Percentiles rank a stretch among this genome's conserved stretches.
Conservation (phyloP, 140 eudicot species). For the Flaveria floridana region DNA sequence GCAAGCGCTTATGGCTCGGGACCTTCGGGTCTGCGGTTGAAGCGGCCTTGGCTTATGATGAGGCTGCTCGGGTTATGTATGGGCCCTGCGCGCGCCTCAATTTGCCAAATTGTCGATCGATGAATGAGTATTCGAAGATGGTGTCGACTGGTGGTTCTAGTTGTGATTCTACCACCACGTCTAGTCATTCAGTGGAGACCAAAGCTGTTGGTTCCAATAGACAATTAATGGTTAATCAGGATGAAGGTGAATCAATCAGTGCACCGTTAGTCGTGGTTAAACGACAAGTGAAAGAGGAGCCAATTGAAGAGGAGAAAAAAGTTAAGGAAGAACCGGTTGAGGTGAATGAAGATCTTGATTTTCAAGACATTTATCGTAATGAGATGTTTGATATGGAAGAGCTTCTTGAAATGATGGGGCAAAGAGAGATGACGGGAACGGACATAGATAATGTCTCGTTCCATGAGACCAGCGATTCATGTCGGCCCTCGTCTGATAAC, state of each 20-base stretch:
- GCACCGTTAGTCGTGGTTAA: not conserved
- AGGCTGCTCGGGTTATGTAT: slow-evolving; percentile 41
- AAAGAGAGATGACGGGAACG: not conserved
- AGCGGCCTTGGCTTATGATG: slow-evolving; percentile 48
- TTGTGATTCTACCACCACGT: slow-evolving; percentile 46
- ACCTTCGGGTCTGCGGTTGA: slow-evolving; percentile 43
- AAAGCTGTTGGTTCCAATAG: not conserved
- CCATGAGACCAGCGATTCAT: not conserved
- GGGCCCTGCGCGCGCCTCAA: slow-evolving; percentile 40
- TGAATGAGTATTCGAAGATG: slow-evolving; percentile 20
- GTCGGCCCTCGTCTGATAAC: not conserved
- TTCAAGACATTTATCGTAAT: slow-evolving; percentile 22
- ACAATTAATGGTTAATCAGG: no score
- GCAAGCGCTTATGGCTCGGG: slow-evolving; percentile 41
- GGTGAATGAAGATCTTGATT: slow-evolving; percentile 8
- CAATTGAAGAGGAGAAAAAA: not conserved
- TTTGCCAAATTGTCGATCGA: slow-evolving; percentile 30
- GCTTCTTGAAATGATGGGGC: slow-evolving; percentile 40
- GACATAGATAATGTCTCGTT: not conserved
- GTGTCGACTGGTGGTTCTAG: slow-evolving; percentile 29
- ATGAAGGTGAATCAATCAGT: no score
- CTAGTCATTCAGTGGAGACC: slow-evolving; percentile 41
- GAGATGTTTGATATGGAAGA: slow-evolving; percentile 78
- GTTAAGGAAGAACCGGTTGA: slow-evolving; percentile 41
- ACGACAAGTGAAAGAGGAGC: slow-evolving; percentile 31